Conservation (phyloP, 2,329 filamentous ascomycete species). For the Pseudogymnoascus sp. region DNA sequence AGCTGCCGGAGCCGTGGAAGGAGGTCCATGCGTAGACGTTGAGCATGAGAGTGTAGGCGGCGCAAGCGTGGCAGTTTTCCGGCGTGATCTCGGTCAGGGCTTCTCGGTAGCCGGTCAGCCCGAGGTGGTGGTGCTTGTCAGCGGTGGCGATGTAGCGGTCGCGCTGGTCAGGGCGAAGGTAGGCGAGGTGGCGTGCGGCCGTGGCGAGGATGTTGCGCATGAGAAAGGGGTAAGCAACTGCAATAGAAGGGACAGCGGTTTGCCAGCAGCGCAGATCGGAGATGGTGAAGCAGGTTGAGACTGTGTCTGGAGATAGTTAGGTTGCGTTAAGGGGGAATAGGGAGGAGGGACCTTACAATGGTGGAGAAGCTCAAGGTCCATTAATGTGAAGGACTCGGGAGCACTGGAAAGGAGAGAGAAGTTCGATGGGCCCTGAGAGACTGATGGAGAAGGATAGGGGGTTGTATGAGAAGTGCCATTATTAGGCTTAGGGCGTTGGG, state of each 20-base stretch:
- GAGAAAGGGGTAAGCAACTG: slow-evolving; percentile 15
- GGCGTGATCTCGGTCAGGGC: slow-evolving; percentile 10
- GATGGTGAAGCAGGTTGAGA: slow-evolving; percentile 14
- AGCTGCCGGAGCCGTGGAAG: slow-evolving; percentile 9
- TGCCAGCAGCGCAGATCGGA: slow-evolving; percentile 13
- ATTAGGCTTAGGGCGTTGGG: background rate
- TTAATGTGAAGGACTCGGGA: slow-evolving; percentile 3
- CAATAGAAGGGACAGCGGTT: slow-evolving; percentile 13
- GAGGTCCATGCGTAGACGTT: slow-evolving; percentile 14
- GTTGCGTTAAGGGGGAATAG: background rate
- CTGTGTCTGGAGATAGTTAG: slow-evolving; percentile 8
- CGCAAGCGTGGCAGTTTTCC: slow-evolving; percentile 15
- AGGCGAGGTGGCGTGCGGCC: slow-evolving; percentile 15
- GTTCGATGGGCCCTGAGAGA: background rate
- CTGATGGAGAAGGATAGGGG: background rate
- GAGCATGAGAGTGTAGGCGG: slow-evolving; percentile 13
- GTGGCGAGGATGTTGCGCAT: slow-evolving; percentile 16
- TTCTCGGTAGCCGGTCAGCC: slow-evolving; percentile 10
- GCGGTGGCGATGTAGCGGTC: slow-evolving; percentile 8
- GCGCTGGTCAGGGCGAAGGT: slow-evolving; percentile 8
- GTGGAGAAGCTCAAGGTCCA: slow-evolving; percentile 18
- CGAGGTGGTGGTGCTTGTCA: slow-evolving; percentile 11
- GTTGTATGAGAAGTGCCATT: slow-evolving; percentile 6
- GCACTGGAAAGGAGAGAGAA: slow-evolving; percentile 3
- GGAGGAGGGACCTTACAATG: slow-evolving; percentile 3